phyloP scores from a whole-genome alignment of 768 basidiomycete species.

The Galerina marginata region DNA sequence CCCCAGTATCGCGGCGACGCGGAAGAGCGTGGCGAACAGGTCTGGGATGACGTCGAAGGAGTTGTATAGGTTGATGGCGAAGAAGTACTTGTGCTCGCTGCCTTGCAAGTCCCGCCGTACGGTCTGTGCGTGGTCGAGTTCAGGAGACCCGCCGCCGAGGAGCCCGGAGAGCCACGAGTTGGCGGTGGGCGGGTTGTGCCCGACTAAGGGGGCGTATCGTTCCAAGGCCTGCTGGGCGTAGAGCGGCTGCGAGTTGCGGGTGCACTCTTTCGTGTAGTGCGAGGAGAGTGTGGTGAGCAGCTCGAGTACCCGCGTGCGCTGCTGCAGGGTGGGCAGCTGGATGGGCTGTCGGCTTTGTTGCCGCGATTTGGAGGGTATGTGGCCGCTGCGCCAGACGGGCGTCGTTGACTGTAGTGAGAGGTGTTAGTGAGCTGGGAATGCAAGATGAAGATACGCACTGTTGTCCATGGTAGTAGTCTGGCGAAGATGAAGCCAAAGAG shows the following conservation, averaged over 20 bases:
- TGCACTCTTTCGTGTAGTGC: constrained; percentile 94
- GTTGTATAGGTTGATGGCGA: constrained; percentile 99
- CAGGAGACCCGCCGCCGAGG: constrained; percentile 37
- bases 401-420: constrained; percentile 35
- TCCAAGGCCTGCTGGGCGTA: constrained; percentile 87
- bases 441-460: constrained; percentile 30
- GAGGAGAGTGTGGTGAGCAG: constrained; percentile 87
- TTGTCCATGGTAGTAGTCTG: constrained; percentile 51
- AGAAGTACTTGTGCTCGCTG: constrained; percentile 95
- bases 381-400: constrained; percentile 59
- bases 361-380: constrained; percentile 54
- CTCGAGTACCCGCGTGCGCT: constrained; percentile 85
- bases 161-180: constrained; percentile 66
- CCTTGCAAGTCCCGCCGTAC: constrained; percentile 43
- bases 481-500: constrained; percentile 65
- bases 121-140: constrained; percentile 44
- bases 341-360: constrained; percentile 66
- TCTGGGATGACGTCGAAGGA: constrained; percentile 99
- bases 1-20: constrained; percentile 88
- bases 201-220: constrained; percentile 84
- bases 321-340: constrained; percentile 78
- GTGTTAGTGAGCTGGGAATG: constrained; percentile 10
- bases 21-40: constrained; percentile 95
- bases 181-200: constrained; percentile 65
- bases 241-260: constrained; percentile 79